Base-by-base conservation (phyloP, 129 eudicot species). In the Chrysanthemum seticuspe region DNA sequence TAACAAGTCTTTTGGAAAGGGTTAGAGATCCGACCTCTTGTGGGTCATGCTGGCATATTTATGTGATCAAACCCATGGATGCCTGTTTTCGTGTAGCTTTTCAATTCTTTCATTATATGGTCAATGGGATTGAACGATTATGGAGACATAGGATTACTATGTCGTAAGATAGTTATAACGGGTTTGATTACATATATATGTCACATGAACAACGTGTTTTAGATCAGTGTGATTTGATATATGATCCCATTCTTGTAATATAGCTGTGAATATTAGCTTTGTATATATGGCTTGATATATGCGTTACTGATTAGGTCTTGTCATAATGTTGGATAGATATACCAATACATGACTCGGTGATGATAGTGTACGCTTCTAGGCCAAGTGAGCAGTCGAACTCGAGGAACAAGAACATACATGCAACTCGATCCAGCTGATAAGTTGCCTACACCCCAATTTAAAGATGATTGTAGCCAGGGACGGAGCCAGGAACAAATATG, bases 1-100 rank as follows among this genome's bases (percentile, higher is more conserved):
- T 82, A 23, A 40, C 65, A 1, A 51, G 29, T 1, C 27, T 82
- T 67, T 7, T 69, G 19, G 77, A 55, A 13, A 86, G 65, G 74
- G 36, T 82, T 40, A 73, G 80, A n/a, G 76, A 71, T 58, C 47
- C 76, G 10, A 5, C 65, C 5, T 29, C 51, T 7, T 79, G 85
- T 25, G 65, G 79, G 9, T 79, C 82, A 1, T 61, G 82, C 36
- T 87, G 82, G 75, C 36, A 75, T 25, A 31, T 59, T 18, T 77
- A 58, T 13, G 65, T 82, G 52, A 77, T 51, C 25, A 82, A 53
- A 74, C 87, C 89, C 0, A 65, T 81, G 19, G 53, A 58, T 16
- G 74, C 78, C 44, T 81, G 81, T 65, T 81, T 76, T 34, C 56
- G 61, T 27, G 67, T 76, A 16, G 74, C 62, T 1, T 71, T 72